These are phyloP conservation scores for Hydnomerulius pinastri DNA, from an alignment of 768 basidiomycete species.

Conservation along the genomic window DNA sequence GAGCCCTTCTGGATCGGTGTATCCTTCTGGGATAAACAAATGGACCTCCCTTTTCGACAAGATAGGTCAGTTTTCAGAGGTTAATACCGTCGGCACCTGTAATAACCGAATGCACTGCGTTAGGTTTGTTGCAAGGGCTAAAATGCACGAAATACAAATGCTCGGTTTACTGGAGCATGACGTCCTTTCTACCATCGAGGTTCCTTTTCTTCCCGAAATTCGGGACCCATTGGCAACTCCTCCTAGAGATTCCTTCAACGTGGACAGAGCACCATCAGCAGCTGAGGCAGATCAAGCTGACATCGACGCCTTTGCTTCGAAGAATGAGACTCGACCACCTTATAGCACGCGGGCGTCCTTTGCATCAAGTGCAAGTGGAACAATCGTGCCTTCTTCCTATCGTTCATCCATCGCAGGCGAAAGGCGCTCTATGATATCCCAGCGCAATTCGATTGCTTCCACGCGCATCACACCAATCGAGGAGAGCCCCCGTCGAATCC, in stretches of 20 bases:
- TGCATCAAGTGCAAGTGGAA: conserved; percentile 41
- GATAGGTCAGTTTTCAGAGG: conserved; percentile 58
- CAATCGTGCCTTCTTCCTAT: conserved; percentile 36
- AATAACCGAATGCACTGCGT: conserved; percentile 3
- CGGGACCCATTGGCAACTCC: conserved; percentile 33
- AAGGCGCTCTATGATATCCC: conserved; percentile 41
- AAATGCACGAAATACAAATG: conserved; percentile 97
- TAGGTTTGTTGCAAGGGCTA: conserved; percentile 92
- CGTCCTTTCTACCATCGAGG: conserved; percentile 84
- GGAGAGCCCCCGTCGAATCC: conserved; percentile 60
- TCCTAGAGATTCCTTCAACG: conserved; percentile 33
- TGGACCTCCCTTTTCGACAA: conserved; percentile 78
- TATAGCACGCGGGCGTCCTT: conserved; percentile 39
- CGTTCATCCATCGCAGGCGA: conserved; percentile 36
- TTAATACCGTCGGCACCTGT: not conserved
- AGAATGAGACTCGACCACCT: conserved; percentile 36
- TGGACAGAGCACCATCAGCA: conserved; percentile 42
- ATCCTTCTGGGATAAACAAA: conserved; percentile 85
- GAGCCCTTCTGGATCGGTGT: conserved; percentile 86
- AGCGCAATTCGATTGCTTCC: conserved; percentile 51
- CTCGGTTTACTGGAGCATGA: conserved; percentile 90
- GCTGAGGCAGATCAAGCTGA: conserved; percentile 76
- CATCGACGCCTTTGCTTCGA: conserved; percentile 62
- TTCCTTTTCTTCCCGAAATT: conserved; percentile 69
- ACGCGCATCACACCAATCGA: conserved; percentile 64